Evolutionary conservation across 176 grass and related monocot species (phyloP).

Genomic region (Poa annua): DNA sequence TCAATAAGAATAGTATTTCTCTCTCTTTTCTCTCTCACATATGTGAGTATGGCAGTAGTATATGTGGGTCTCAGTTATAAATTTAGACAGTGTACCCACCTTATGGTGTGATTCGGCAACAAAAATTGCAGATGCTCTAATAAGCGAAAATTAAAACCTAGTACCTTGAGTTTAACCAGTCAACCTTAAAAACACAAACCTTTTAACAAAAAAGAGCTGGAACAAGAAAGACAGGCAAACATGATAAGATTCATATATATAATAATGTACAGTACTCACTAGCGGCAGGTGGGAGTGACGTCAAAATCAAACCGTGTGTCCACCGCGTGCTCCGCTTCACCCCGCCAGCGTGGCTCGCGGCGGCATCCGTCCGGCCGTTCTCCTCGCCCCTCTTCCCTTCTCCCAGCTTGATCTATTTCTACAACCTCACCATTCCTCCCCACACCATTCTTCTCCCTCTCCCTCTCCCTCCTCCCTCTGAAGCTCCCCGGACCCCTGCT

Average conservation of each 20-base stretch:
- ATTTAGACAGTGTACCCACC: too few relatives aligned
- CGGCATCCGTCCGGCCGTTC: not conserved
- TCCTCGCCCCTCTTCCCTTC: not conserved
- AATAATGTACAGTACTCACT: not conserved
- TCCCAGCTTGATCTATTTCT: slow-evolving; percentile 28
- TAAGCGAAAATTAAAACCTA: not conserved
- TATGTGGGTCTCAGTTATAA: too few relatives aligned
- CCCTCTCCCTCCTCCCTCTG: too few relatives aligned
- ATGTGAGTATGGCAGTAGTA: too few relatives aligned
- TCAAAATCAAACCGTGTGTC: slow-evolving; percentile 36
- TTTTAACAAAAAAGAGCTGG: not conserved
- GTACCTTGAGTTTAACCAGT: not conserved
- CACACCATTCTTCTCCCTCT: slow-evolving; percentile 25
- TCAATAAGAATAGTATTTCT: too few relatives aligned
- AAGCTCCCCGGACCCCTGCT: not conserved
- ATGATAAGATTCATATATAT: not conserved
- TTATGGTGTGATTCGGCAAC: too few relatives aligned
- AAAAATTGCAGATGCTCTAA: too few relatives aligned
- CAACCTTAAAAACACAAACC: not conserved
- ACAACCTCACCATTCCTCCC: slow-evolving; percentile 10
- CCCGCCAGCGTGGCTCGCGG: slow-evolving; percentile 7
- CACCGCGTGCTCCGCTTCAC: slow-evolving; percentile 20
- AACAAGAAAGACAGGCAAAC: not conserved
- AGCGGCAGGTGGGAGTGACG: slow-evolving; percentile 33
- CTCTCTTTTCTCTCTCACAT: too few relatives aligned